phyloP scores from a whole-genome alignment of 257 asterid genomes.

The Primulina huaijiensis region DNA sequence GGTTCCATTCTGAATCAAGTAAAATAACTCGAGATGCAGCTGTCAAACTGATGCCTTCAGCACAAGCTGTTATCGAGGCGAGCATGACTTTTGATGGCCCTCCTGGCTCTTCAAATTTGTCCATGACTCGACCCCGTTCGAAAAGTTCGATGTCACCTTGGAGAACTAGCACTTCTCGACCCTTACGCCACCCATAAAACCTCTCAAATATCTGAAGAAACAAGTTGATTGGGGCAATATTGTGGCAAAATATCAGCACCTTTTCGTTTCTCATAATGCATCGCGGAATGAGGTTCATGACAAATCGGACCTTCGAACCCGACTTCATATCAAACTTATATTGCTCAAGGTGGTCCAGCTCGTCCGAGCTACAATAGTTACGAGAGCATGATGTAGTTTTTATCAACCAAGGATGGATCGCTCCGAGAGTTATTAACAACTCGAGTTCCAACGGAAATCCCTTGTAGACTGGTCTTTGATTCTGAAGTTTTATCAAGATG shows the following conservation, averaged over 20 bases:
- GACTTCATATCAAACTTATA: constrained; percentile 69
- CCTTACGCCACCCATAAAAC: constrained; percentile 82
- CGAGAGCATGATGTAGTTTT: constrained; percentile 67
- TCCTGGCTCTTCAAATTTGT: constrained; percentile 78
- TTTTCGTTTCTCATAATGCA: constrained; percentile 74
- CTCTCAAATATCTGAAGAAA: constrained; percentile 73
- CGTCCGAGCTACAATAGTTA: constrained; percentile 58
- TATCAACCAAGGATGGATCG: constrained; percentile 97
- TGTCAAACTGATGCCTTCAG: constrained; percentile 90
- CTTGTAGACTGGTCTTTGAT: constrained; percentile 71
- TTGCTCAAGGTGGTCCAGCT: constrained; percentile 64
- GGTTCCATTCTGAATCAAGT: constrained; percentile 97
- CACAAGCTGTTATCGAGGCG: constrained; percentile 94
- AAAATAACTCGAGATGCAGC: constrained; percentile 91
- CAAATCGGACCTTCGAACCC: constrained; percentile 89
- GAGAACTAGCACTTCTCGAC: constrained; percentile 77
- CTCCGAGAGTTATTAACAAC: constrained; percentile 85
- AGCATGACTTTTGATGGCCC: constrained; percentile 91
- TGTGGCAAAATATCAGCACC: constrained; percentile 85
- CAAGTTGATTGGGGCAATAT: constrained; percentile 85
- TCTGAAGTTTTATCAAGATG: constrained; percentile 64
- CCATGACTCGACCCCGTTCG: constrained; percentile 90
- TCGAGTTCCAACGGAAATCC: constrained; percentile 90
- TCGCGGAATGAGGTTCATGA: constrained; percentile 85
- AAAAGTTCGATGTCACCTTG: constrained; percentile 98